Conservation (phyloP, 768 basidiomycete genomes). For the Rubroboletus pulcherrimus region DNA sequence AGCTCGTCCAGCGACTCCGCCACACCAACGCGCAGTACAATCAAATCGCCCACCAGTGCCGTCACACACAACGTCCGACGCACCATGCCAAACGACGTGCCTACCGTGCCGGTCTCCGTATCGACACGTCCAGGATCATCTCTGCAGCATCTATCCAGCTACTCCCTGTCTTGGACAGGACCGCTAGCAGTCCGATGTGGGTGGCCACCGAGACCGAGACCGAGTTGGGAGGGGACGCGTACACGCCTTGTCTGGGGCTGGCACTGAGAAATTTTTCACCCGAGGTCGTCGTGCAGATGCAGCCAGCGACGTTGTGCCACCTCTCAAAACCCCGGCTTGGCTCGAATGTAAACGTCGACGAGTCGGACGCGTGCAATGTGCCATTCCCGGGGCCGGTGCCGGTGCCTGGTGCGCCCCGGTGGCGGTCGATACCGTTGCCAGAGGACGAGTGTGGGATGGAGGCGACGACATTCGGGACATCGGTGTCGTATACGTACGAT, state of each 20-base stretch:
- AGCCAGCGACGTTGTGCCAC: not conserved
- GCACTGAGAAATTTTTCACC: not conserved
- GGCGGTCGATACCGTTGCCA: slow-evolving; percentile 18
- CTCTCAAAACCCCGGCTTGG: slow-evolving; percentile 4
- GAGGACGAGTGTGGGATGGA: not conserved
- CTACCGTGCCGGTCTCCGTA: slow-evolving; percentile 37
- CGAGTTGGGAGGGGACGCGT: not conserved
- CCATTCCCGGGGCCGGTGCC: slow-evolving; percentile 5
- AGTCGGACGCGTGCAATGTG: not conserved
- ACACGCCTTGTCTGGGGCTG: not conserved
- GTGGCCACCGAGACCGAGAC: not conserved
- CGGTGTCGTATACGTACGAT: not conserved
- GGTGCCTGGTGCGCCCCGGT: slow-evolving; percentile 25
- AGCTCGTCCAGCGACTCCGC: slow-evolving; percentile 41
- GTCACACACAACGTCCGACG: slow-evolving; percentile 35
- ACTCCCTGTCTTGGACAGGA: not conserved
- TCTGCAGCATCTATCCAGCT: slow-evolving; percentile 17
- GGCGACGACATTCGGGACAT: not conserved
- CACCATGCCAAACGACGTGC: slow-evolving; percentile 51
- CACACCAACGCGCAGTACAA: slow-evolving; percentile 41
- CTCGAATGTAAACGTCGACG: not conserved
- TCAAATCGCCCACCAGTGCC: slow-evolving; percentile 36
- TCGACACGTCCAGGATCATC: slow-evolving; percentile 40
- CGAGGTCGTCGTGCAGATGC: not conserved
- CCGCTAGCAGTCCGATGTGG: not conserved